Conservation (phyloP, 2,329 filamentous ascomycete genomes). For the Penicillium sp. region DNA sequence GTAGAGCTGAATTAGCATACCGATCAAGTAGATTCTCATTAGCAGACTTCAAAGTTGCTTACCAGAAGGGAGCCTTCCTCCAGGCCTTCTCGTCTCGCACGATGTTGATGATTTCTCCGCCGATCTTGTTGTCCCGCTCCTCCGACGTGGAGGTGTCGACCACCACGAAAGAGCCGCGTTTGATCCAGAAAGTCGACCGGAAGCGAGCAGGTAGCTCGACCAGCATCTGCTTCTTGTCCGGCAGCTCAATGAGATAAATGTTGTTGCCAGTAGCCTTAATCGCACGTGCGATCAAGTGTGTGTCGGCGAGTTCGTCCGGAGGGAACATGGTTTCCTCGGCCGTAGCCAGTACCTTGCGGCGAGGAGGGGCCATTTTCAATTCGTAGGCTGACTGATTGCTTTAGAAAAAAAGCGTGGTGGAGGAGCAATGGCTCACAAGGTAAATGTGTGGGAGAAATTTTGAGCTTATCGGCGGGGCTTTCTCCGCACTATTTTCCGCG, state of each 20-base stretch:
- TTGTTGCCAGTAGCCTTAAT: constrained; percentile 84
- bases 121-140: constrained; percentile 70
- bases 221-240: constrained; percentile 63
- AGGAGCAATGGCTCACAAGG: neutral
- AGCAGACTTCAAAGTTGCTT: constrained; percentile 14
- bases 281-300: constrained; percentile 70
- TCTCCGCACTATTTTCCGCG: constrained; percentile 5
- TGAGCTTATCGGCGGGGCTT: constrained; percentile 20
- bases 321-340: constrained; percentile 67
- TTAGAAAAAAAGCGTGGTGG: neutral
- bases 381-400: neutral
- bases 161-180: constrained; percentile 81
- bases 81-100: constrained; percentile 88
- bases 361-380: constrained; percentile 65
- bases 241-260: constrained; percentile 74
- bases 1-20: constrained; percentile 11
- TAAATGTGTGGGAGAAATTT: constrained; percentile 13
- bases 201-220: constrained; percentile 83
- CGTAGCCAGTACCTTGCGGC: constrained; percentile 73
- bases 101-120: constrained; percentile 88
- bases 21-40: neutral
- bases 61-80: constrained; percentile 90
- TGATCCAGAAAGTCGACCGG: constrained; percentile 91
- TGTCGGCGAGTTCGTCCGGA: constrained; percentile 52
- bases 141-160: constrained; percentile 68